phyloP scores from a whole-genome alignment of 1,284 basidiomycete genomes.

The Tilletia setariae region DNA sequence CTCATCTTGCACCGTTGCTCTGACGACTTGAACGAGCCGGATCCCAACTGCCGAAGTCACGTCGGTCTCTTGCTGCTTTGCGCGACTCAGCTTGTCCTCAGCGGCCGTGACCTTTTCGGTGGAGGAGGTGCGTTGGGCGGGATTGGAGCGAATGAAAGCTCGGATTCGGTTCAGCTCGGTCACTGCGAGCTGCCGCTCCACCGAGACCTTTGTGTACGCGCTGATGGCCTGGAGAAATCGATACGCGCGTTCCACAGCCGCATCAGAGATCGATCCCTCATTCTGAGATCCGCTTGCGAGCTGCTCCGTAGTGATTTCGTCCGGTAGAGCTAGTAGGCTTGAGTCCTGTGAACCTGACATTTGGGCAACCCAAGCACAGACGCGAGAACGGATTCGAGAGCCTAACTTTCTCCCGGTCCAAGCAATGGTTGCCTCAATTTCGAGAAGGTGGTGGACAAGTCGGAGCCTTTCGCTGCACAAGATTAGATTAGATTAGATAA shows the following conservation, averaged over 20 bases:
- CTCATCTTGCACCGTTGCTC: not conserved
- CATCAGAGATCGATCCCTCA: not conserved
- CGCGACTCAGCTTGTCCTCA: not conserved
- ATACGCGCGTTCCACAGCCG: not conserved
- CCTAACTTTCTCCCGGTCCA: too few relatives aligned
- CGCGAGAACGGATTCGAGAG: too few relatives aligned
- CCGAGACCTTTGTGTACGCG: not conserved
- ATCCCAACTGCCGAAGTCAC: not conserved
- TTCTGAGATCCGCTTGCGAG: too few relatives aligned
- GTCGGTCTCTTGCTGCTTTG: not conserved
- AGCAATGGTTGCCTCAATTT: too few relatives aligned
- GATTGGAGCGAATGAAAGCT: not conserved
- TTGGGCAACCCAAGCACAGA: too few relatives aligned
- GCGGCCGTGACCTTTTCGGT: not conserved
- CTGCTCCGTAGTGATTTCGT: too few relatives aligned
- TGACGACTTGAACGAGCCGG: not conserved
- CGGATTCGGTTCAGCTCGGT: not conserved
- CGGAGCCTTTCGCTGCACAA: not conserved
- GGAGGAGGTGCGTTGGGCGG: not conserved
- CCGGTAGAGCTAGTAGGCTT: too few relatives aligned
- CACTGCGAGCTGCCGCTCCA: not conserved
- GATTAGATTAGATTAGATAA: not conserved
- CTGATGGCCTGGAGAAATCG: not conserved
- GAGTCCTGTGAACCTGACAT: too few relatives aligned
- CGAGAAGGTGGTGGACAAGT: too few relatives aligned